Evolutionary conservation across 805 yeast species (phyloP).

Genomic region (Kregervanrija fluxuum): DNA sequence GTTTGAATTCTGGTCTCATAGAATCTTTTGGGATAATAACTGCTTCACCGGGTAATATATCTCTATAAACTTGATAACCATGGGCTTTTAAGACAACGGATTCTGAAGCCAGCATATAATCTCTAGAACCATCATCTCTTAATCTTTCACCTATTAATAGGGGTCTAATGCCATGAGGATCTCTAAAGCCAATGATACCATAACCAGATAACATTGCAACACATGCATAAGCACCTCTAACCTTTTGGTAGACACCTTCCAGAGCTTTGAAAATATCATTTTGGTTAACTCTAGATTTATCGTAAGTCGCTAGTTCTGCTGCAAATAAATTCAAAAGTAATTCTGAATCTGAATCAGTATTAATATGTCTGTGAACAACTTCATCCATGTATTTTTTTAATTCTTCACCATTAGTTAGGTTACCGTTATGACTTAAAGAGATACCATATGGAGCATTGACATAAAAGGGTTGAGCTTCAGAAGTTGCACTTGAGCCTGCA

Average conservation of each 20-base stretch:
- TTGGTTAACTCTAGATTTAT: conserved; percentile 88
- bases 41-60: conserved; percentile 92
- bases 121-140: conserved; percentile 60
- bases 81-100: conserved; percentile 92
- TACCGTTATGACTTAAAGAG: conserved; percentile 87
- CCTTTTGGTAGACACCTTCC: conserved; percentile 67
- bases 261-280: conserved; percentile 84
- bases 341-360: conserved; percentile 95
- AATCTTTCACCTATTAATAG: conserved; percentile 76
- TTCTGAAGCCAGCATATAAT: conserved; percentile 93
- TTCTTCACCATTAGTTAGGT: conserved; percentile 79
- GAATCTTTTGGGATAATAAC: conserved; percentile 81
- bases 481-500: conserved; percentile 91
- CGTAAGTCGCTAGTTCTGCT: conserved; percentile 80
- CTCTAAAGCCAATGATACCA: conserved; percentile 93
- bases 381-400: conserved; percentile 80
- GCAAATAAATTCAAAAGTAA: conserved; percentile 86
- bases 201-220: conserved; percentile 93
- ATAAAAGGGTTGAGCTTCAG: conserved; percentile 98
- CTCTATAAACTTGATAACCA: conserved; percentile 73
- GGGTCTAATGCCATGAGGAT: conserved; percentile 96
- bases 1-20: conserved; percentile 69
- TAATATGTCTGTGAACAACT: conserved; percentile 92
- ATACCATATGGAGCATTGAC: conserved; percentile 97
- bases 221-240: conserved; percentile 97